Base-by-base conservation (phyloP, 768 basidiomycete genomes). In the Sarcodon sp. region DNA sequence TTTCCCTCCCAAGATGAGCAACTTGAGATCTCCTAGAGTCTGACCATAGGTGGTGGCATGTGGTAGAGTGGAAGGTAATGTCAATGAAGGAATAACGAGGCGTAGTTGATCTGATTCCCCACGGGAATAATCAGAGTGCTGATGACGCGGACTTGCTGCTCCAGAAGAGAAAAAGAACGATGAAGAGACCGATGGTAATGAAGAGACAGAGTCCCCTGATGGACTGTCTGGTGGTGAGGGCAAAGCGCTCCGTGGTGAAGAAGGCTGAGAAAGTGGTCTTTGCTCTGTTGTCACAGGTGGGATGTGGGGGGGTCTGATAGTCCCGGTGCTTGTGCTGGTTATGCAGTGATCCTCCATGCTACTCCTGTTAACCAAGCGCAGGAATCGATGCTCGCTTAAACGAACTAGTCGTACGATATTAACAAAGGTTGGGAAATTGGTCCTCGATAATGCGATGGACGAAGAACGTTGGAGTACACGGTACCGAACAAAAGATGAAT, bases 131-230 rank as follows among this genome's bases (percentile, higher is more conserved):
- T 68, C 70, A 16, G 67, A 61, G 33, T 71, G 70, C 0, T 67
- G 64, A 44, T 75, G 79, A 0, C 74, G 77, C 2, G 78, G 83
- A 52, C 80, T 82, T 0, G 76, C 76, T 10, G 80, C 80, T 0
- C 75, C 79, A 8, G 83, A 85, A 33, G 81, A 83, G 66, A 83
- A 85, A 66, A 86, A 83, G 69, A 84, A 84, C 0, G 80, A 82
- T 1, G 80, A 83, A 13, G 78, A 74, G 10, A 83, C 76, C 1
- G 81, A 83, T 1, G 83, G 83, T 3, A 85, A 66, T 5, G 83
- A 85, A 1, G 83, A 85, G 36, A 78, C 64, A 1, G 79, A 81
- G 45, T 70, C 77, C 7, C 75, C 69, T 37, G 75, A 70, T 1
- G 65, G 83, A 56, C 81, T 83, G 56, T 75, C 72, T 37, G 79